Percentiles rank a stretch among this genome's conserved stretches.
phyloP scores from a whole-genome alignment of 345 rosid species.

The Trapa bicornis region DNA sequence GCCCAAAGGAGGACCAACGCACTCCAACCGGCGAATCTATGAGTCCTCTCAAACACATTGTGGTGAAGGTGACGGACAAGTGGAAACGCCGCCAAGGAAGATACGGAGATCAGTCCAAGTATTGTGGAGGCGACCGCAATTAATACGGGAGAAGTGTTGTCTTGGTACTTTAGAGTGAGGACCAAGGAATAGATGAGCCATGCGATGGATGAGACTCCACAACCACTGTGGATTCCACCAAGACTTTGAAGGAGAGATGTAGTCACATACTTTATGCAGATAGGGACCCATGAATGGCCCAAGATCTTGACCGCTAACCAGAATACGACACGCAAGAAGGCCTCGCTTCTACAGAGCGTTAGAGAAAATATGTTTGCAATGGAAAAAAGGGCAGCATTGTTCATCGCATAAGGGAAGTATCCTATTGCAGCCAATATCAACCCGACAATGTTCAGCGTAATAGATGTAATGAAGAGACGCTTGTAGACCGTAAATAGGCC shows the following conservation, averaged over 20 bases:
- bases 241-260: conserved; percentile 63
- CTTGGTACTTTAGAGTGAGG: conserved; percentile 38
- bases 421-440: conserved; percentile 50
- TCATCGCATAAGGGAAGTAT: conserved; percentile 52
- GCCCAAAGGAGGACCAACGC: conserved; percentile 59
- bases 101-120: conserved; percentile 45
- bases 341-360: conserved; percentile 66
- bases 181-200: conserved; percentile 61
- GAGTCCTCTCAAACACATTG: conserved; percentile 59
- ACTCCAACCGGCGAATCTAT: conserved; percentile 66
- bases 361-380: conserved; percentile 56
- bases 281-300: conserved; percentile 48
- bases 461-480: conserved; percentile 36
- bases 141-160: conserved; percentile 49
- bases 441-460: conserved; percentile 31
- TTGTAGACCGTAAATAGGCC: conserved; percentile 71
- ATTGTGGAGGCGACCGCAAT: conserved; percentile 43
- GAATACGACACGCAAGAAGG: conserved; percentile 42
- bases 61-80: conserved; percentile 78
- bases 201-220: conserved; percentile 53
- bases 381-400: conserved; percentile 48
- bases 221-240: conserved; percentile 67
- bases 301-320: conserved; percentile 41
- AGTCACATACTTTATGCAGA: conserved; percentile 37
- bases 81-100: conserved; percentile 59